phyloP scores from a whole-genome alignment of 352 stramenopile genomes.

The Pythium guiyangense region DNA sequence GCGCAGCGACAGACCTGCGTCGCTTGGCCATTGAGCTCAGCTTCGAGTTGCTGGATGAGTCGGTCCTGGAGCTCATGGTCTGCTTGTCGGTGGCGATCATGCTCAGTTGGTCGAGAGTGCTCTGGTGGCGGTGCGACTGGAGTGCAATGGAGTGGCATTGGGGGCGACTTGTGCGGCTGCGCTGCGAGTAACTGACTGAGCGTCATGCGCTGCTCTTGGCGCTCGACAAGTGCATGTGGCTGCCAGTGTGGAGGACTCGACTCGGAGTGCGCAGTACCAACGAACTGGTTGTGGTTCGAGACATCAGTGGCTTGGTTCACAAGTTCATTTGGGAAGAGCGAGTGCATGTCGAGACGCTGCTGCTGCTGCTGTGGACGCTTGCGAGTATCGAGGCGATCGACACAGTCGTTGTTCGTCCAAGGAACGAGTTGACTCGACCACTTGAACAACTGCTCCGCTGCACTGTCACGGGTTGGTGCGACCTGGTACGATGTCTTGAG shows the following conservation, averaged over 20 bases:
- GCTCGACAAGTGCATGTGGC: not conserved
- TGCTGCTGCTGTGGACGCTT: too few species aligned
- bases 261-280: too few species aligned
- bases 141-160: not conserved
- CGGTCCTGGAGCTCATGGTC: not conserved
- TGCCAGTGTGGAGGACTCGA: not conserved
- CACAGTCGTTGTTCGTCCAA: too few species aligned
- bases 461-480: too few species aligned
- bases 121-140: not conserved
- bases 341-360: not conserved
- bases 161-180: too few species aligned
- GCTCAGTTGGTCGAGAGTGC: not conserved
- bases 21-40: slow-evolving; percentile 7
- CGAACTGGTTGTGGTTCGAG: not conserved
- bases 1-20: slow-evolving; percentile 4
- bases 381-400: too few species aligned
- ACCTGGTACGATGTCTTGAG: too few species aligned
- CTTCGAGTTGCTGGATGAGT: slow-evolving; percentile 9
- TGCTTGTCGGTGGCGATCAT: not conserved
- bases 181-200: slow-evolving; percentile 10
- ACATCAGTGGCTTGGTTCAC: not conserved
- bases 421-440: too few species aligned
- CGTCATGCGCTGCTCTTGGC: slow-evolving; percentile 3
- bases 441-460: too few species aligned
- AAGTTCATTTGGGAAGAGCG: not conserved